These are phyloP conservation scores for Casuarina equisetifolia DNA, from an alignment of 306 rosid species.

Conservation along the genomic window DNA sequence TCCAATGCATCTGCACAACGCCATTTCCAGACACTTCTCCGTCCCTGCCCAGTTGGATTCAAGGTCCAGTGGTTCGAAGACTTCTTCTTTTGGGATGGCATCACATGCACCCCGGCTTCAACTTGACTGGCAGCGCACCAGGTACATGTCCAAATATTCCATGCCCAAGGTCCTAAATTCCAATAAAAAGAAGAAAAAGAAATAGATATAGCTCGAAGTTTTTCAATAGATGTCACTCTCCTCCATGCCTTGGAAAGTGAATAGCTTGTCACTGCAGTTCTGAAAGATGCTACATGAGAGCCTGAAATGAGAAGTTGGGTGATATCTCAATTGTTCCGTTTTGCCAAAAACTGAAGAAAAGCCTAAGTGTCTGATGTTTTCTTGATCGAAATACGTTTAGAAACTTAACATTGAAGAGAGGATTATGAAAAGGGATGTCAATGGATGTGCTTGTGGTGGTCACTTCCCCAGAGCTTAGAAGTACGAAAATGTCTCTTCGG, in stretches of 20 bases:
- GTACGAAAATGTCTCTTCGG: slow-evolving; percentile 72
- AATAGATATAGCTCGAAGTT: not conserved
- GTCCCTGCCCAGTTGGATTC: slow-evolving; percentile 77
- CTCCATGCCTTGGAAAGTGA: too few species aligned
- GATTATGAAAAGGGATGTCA: not conserved
- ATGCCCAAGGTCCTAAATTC: slow-evolving; percentile 59
- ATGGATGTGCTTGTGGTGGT: slow-evolving; percentile 55
- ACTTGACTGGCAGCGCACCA: slow-evolving; percentile 91
- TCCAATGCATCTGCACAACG: slow-evolving; percentile 77
- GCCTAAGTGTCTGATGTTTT: too few species aligned
- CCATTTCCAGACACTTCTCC: slow-evolving; percentile 81
- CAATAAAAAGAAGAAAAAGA: not conserved
- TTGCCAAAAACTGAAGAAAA: too few species aligned
- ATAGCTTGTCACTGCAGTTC: too few species aligned
- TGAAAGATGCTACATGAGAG: too few species aligned
- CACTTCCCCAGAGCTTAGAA: slow-evolving; percentile 87
- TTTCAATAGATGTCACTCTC: too few species aligned
- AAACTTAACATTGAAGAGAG: too few species aligned
- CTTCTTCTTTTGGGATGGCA: slow-evolving; percentile 73
- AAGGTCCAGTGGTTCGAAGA: slow-evolving; percentile 66
- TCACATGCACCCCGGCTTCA: slow-evolving; percentile 76
- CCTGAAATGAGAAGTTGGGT: too few species aligned
- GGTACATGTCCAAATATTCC: slow-evolving; percentile 86
- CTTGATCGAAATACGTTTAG: too few species aligned
- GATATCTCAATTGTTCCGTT: too few species aligned